Evolutionary conservation across 441 rosid genomes (phyloP), one percentile per base, ranked within the genome.

Genomic region (Erodium texanum): DNA sequence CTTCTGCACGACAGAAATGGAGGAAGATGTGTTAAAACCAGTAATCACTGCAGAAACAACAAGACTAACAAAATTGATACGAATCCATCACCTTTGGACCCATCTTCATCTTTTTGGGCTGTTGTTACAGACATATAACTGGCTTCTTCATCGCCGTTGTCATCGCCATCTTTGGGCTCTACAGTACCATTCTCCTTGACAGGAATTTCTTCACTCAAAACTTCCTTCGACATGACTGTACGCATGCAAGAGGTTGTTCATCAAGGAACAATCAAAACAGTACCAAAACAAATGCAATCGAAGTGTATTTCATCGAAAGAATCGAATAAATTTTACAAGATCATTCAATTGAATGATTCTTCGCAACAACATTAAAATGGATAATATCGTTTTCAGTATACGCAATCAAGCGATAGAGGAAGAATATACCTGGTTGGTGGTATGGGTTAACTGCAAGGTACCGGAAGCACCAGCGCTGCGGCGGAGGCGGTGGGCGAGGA

Each of bases 11-110:
- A 59, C 0, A 2, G 63, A 61, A 61, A 38, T 18, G 7, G 32
- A 66, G 15, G 32, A 62, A 23, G 10, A 68, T 7, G 24, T 23
- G 20, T 14, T 18, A 56, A 56, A 56, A 10, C 43, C 43, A 38
- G 43, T 38, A 38, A 38, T 10, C 43, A 38, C 1, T 48, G 18
- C 56, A 48, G 24, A 48, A 50, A 70, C 62, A 70, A 19, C 22
- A n/a, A 0, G 5, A 66, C 20, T 36, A 43, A 48, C 19, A 10
- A 24, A 66, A 66, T 54, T 1, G 9, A 56, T 19, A 56, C 9
- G 14, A 67, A 27, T 24, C 36, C 24, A 68, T 76, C 71, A 87
- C 93, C 93, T 86, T 89, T 80, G 52, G 48, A 83, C 61, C 77
- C 92, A 3, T 85, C 91, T 36, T 77, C 93, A 16, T 76, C 86